These are phyloP conservation scores for Saccharomycopsis amapae DNA, from an alignment of 805 yeast genomes.

Conservation along the genomic window DNA sequence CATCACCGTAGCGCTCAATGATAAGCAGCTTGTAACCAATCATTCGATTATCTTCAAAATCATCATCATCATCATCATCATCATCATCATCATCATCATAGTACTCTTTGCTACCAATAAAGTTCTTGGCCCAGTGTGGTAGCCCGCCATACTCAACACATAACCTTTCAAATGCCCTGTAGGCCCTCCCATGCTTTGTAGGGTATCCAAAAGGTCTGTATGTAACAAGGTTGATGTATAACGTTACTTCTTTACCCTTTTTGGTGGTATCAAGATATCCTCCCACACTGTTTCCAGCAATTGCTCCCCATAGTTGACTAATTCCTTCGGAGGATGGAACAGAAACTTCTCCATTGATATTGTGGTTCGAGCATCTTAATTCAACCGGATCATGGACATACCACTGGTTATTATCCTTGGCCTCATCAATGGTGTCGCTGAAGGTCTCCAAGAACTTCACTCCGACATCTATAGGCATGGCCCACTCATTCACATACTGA, in stretches of 20 bases:
- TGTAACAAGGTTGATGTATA: slow-evolving; percentile 90
- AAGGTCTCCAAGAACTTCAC: slow-evolving; percentile 62
- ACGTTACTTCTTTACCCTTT: slow-evolving; percentile 43
- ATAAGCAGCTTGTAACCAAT: slow-evolving; percentile 67
- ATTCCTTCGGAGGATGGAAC: slow-evolving; percentile 25
- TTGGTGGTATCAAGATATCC: slow-evolving; percentile 64
- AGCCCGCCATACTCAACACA: slow-evolving; percentile 77
- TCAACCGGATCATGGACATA: slow-evolving; percentile 95
- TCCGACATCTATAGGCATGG: slow-evolving; percentile 80
- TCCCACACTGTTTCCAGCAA: slow-evolving; percentile 75
- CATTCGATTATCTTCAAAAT: slow-evolving; percentile 76
- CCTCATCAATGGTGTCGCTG: slow-evolving; percentile 52
- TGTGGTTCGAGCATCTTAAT: slow-evolving; percentile 86
- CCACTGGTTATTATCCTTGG: slow-evolving; percentile 53
- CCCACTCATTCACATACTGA: slow-evolving; percentile 96
- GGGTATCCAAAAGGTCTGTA: slow-evolving; percentile 84
- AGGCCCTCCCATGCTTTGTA: slow-evolving; percentile 77
- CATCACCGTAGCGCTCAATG: slow-evolving; percentile 74
- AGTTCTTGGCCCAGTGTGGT: slow-evolving; percentile 99
- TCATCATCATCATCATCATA: slow-evolving; percentile 24
- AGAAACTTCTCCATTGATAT: slow-evolving; percentile 33
- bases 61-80: slow-evolving; percentile 34
- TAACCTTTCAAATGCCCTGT: slow-evolving; percentile 69
- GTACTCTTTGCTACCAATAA: slow-evolving; percentile 48
- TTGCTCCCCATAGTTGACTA: slow-evolving; percentile 48